These are phyloP conservation scores for button mushroom (Agaricus bisporus) DNA, from an alignment of 768 basidiomycete species.

Conservation along the genomic window DNA sequence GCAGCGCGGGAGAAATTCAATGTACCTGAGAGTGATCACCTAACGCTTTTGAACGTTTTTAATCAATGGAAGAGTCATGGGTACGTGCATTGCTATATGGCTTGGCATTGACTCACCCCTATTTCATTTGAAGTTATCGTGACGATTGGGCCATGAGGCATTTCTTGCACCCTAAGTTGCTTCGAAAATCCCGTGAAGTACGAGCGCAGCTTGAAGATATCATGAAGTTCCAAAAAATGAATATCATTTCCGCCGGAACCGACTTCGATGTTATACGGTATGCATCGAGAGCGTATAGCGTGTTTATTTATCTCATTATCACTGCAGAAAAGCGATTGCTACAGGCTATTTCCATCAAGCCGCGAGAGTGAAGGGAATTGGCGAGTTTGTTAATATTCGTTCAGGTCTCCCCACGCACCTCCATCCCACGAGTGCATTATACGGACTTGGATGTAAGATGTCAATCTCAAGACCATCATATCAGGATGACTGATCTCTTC, in stretches of 20 bases:
- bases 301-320: not conserved
- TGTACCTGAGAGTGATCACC: conserved; percentile 95
- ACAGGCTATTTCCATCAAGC: conserved; percentile 99
- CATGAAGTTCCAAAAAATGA: conserved; percentile 99
- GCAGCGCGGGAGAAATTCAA: conserved; percentile 98
- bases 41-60: conserved; percentile 94
- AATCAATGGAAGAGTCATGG: conserved; percentile 97
- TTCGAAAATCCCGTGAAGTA: conserved; percentile 94
- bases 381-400: conserved; percentile 96
- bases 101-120: not conserved
- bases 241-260: conserved; percentile 83
- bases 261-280: conserved; percentile 87
- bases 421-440: conserved; percentile 94
- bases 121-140: conserved; percentile 51
- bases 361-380: conserved; percentile 96
- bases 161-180: conserved; percentile 93
- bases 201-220: conserved; percentile 95
- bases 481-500: conserved; percentile 11
- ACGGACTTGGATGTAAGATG: conserved; percentile 86
- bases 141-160: conserved; percentile 96
- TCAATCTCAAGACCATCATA: not conserved
- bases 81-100: conserved; percentile 35
- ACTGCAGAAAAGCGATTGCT: conserved; percentile 84
- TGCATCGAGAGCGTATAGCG: not conserved
- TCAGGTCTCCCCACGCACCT: conserved; percentile 93